Conservation (phyloP, 192 early-diverging fungal genomes). For the Rhizoclosmatium globosum region DNA sequence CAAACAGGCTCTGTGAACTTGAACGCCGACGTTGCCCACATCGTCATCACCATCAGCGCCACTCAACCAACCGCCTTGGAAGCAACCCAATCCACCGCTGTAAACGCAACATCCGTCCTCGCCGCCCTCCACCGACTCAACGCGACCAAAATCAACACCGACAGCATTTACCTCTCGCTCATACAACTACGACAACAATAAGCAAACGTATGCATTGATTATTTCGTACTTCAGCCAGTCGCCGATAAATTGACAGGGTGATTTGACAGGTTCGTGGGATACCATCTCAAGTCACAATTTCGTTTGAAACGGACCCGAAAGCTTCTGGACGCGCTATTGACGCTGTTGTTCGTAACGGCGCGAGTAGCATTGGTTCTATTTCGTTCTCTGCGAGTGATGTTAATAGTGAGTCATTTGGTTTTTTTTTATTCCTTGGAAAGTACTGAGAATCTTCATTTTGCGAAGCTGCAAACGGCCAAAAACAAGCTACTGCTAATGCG, state of each 20-base stretch:
- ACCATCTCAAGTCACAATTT: background rate
- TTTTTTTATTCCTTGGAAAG: background rate
- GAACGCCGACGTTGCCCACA: background rate
- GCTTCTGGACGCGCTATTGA: slow-evolving; percentile 4
- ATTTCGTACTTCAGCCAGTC: background rate
- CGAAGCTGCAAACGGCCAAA: background rate
- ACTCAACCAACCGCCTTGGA: background rate
- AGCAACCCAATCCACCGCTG: background rate
- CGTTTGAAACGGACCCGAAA: background rate
- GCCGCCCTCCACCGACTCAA: background rate
- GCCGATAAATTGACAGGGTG: background rate
- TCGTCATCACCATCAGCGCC: background rate
- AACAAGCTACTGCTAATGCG: background rate
- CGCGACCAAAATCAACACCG: slow-evolving; percentile 6
- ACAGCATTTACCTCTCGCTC: background rate
- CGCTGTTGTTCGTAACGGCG: background rate
- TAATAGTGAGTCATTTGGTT: slow-evolving; percentile 1
- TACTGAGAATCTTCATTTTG: background rate
- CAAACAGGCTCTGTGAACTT: background rate
- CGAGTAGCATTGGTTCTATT: background rate
- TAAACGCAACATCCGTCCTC: background rate
- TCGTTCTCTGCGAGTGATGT: slow-evolving; percentile 11
- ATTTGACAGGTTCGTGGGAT: background rate
- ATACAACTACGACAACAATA: background rate
- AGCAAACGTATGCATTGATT: background rate